phyloP scores from a whole-genome alignment of 768 basidiomycete species.

The Psilocybe cubensis region DNA sequence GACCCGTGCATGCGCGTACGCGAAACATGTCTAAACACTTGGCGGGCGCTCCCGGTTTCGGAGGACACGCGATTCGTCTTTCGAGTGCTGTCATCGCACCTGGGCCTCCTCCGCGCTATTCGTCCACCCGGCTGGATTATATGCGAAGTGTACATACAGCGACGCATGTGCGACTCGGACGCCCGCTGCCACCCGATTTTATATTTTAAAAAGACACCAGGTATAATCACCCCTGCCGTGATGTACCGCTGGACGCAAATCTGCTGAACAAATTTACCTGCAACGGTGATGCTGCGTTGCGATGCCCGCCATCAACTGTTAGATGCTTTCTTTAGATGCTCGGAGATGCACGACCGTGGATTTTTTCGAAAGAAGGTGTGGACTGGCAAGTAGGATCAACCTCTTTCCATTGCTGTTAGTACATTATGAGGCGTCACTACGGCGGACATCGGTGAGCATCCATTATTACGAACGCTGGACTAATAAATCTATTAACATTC shows the following conservation, averaged over 20 bases:
- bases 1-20: background rate
- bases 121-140: too few species aligned
- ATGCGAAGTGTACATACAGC: too few species aligned
- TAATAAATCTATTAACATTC: background rate
- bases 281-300: too few species aligned
- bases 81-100: too few species aligned
- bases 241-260: too few species aligned
- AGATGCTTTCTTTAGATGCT: background rate
- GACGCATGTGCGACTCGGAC: too few species aligned
- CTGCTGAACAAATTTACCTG: too few species aligned
- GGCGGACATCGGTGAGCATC: background rate
- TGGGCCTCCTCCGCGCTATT: too few species aligned
- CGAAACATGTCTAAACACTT: background rate
- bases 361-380: background rate
- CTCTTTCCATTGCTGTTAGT: background rate
- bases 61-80: background rate
- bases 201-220: too few species aligned
- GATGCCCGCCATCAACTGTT: background rate
- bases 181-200: too few species aligned
- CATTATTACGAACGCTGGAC: too few species aligned
- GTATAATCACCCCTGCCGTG: too few species aligned
- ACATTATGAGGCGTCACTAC: background rate
- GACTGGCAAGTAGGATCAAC: background rate
- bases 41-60: background rate
- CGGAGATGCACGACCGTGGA: background rate